Evolutionary conservation across 2,329 filamentous ascomycete genomes (phyloP), one percentile per base, ranked within the genome.

Genomic region (Cordyceps militaris): DNA sequence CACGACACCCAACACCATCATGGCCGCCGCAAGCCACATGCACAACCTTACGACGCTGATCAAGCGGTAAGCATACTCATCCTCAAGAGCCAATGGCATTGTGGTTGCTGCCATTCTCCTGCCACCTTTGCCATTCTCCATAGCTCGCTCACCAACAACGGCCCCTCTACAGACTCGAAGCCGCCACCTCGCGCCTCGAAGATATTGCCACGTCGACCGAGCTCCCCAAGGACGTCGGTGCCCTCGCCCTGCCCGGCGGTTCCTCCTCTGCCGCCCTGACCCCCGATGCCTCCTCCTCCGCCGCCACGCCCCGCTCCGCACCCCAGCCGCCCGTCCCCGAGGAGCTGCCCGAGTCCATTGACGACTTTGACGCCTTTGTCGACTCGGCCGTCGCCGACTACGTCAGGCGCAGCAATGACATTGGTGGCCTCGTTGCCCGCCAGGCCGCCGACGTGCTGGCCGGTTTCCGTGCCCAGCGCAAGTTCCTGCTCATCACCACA

Each of bases 11-110:
- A 7, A 42, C 55, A 28, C 54, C 43, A 73, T 60, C 62, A 92
- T 92, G 88, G 83, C 87, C 64, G 85, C 85, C 64, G 77, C 85
- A 62, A 89, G 82, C 75, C 89, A 91, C 68, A 97, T 97, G 91
- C 87, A 97, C 76, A 97, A 96, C 71, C 78, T 99, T 62, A 95
- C 91, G 36, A 99, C 94, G 56, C 84, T 99, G 68, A 97, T 99
- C 78, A 99, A 99, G 83, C 86, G 94, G 94, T 97, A 83, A 9
- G 32, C 9, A 24, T 19, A 10, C 44, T 16, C 13, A 16, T 11
- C 1, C 5, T 1, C 1, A 32, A n/a, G 5, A 34, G 26, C 3
- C 19, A 28, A 34, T 34, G 13, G 19, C 19, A 8, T n/a, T 28
- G 26, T 6, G 6, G 3, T 14, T 6, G 6, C 34, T 13, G 47